Evolutionary conservation across 192 early-diverging fungal genomes (phyloP).

Genomic region (Backusella mclennaniae): DNA sequence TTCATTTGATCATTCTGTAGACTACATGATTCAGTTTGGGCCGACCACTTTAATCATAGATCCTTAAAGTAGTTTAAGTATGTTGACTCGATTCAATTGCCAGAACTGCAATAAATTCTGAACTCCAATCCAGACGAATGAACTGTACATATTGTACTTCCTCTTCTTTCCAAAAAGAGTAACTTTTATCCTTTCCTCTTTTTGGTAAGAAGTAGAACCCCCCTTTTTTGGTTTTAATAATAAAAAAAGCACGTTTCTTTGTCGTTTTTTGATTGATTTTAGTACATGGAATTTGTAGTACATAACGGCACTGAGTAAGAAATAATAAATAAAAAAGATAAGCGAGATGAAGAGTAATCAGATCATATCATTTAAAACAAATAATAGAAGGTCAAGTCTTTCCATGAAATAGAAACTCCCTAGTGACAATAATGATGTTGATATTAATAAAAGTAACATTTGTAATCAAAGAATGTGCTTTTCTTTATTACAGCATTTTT

Average conservation of each 20-base stretch:
- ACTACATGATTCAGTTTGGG: too few relatives aligned
- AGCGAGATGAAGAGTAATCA: not conserved
- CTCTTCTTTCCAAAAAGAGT: too few relatives aligned
- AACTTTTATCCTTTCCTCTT: too few relatives aligned
- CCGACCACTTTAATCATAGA: too few relatives aligned
- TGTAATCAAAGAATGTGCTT: not conserved
- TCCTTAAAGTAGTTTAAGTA: too few relatives aligned
- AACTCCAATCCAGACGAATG: too few relatives aligned
- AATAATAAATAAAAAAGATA: not conserved
- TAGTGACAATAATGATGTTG: not conserved
- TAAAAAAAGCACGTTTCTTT: not conserved
- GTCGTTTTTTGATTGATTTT: not conserved
- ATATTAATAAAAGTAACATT: not conserved
- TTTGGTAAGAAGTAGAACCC: not conserved
- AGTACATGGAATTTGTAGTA: not conserved
- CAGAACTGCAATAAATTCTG: too few relatives aligned
- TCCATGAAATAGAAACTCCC: not conserved
- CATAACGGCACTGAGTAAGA: not conserved
- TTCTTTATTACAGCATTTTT: not conserved
- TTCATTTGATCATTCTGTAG: too few relatives aligned
- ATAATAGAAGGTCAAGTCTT: not conserved
- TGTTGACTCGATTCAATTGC: too few relatives aligned
- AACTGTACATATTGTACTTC: too few relatives aligned
- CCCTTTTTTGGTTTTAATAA: not conserved
- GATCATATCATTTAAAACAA: not conserved